Evolutionary conservation across 306 rosid genomes (phyloP).

Genomic region (Luffa acutangula): DNA sequence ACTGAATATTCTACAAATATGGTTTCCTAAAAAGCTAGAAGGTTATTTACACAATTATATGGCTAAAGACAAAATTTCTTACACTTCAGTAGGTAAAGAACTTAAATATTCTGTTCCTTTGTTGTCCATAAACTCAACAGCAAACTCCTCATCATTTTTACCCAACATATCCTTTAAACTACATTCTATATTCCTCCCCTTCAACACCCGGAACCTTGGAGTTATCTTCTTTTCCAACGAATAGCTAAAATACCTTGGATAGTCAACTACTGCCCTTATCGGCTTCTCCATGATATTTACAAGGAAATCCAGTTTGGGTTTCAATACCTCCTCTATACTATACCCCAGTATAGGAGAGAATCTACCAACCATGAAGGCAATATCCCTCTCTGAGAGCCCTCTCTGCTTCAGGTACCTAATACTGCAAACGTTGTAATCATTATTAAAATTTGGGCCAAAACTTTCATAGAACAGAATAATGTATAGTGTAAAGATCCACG

Average conservation of each 20-base stretch:
- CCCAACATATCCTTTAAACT: conserved; percentile 76
- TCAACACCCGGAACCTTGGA: conserved; percentile 65
- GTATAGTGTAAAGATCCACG: not conserved
- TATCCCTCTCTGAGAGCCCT: conserved; percentile 55
- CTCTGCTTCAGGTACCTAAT: conserved; percentile 45
- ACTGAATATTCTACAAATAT: not conserved
- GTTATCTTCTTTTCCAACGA: conserved; percentile 84
- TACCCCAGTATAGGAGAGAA: conserved; percentile 86
- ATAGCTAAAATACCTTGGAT: conserved; percentile 88
- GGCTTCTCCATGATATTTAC: conserved; percentile 71
- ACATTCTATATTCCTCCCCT: conserved; percentile 47
- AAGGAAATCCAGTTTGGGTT: conserved; percentile 71
- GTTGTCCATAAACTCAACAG: conserved; percentile 34
- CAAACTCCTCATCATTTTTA: conserved; percentile 76
- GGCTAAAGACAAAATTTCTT: conserved; percentile 1
- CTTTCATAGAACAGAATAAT: conserved; percentile 7
- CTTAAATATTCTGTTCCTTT: conserved; percentile 12
- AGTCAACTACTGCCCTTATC: conserved; percentile 56
- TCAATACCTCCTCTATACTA: conserved; percentile 63
- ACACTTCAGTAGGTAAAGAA: conserved; percentile 1
- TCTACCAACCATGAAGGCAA: conserved; percentile 59
- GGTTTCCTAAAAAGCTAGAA: not conserved
- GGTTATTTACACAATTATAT: not conserved
- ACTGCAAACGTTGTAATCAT: conserved; percentile 27
- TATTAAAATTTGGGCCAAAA: conserved; percentile 1